A percentile compares a stretch with the other conserved stretches of the same genome.
Conservation (phyloP, 352 stramenopile genomes). For the Globisporangium heterothallicum region DNA sequence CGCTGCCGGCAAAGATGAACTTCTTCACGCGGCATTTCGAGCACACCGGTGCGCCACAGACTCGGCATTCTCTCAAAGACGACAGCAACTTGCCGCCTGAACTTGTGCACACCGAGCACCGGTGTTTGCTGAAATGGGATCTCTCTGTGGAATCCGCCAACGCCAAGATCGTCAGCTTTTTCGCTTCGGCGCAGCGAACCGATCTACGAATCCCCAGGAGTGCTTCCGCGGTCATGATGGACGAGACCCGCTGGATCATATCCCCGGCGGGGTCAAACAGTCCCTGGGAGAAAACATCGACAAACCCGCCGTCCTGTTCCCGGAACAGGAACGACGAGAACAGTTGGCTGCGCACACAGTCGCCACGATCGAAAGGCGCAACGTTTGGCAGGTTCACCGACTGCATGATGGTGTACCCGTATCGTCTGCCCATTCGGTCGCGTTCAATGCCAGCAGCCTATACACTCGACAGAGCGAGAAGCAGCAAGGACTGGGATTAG, state of each 20-base stretch:
- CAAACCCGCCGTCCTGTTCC: slow-evolving; percentile 23
- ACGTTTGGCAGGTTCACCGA: slow-evolving; percentile 31
- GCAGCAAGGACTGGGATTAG: too few relatives aligned
- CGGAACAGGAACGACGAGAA: slow-evolving; percentile 28
- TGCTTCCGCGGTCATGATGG: slow-evolving; percentile 22
- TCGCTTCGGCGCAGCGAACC: slow-evolving; percentile 32
- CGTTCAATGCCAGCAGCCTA: background rate
- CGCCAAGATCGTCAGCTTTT: slow-evolving; percentile 40
- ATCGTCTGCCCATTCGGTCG: slow-evolving; percentile 21
- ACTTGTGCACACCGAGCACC: slow-evolving; percentile 9
- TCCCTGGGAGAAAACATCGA: slow-evolving; percentile 34
- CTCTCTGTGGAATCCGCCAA: slow-evolving; percentile 2
- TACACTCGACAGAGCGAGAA: background rate
- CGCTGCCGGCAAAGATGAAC: slow-evolving; percentile 7
- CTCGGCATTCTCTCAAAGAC: background rate
- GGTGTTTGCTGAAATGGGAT: slow-evolving; percentile 5
- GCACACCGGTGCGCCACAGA: slow-evolving; percentile 7
- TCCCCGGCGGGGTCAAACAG: slow-evolving; percentile 34
- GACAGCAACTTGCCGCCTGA: slow-evolving; percentile 2
- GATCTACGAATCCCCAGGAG: slow-evolving; percentile 24
- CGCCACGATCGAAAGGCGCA: slow-evolving; percentile 21
- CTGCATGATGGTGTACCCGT: slow-evolving; percentile 31
- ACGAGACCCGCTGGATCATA: slow-evolving; percentile 18
- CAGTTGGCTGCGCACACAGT: slow-evolving; percentile 20
- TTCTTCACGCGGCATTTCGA: slow-evolving; percentile 5